Evolutionary conservation across 2,329 filamentous ascomycete genomes (phyloP).

Genomic region (Pestalotiopsis sp.): DNA sequence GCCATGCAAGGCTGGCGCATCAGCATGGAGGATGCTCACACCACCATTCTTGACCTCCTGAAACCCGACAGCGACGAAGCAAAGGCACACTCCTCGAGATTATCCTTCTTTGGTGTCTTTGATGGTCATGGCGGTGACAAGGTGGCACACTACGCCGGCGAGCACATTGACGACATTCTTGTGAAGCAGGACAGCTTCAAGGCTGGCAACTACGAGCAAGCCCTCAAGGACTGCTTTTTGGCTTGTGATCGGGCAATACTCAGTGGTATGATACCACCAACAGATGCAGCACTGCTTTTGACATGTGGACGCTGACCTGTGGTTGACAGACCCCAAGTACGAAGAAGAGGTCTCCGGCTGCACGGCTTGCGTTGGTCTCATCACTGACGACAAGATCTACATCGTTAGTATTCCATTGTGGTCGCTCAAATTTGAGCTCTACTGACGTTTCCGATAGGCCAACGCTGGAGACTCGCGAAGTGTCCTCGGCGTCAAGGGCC

Average conservation of each 20-base stretch:
- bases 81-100: constrained; percentile 65
- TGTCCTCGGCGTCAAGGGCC: constrained; percentile 93
- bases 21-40: constrained; percentile 98
- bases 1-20: constrained; percentile 99
- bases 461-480: constrained; percentile 96
- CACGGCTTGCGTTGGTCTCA: constrained; percentile 87
- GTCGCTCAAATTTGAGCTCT: constrained; percentile 12
- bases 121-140: constrained; percentile 97
- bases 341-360: constrained; percentile 98
- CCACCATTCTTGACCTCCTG: constrained; percentile 83
- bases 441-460: constrained; percentile 58
- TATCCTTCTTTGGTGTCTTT: constrained; percentile 97
- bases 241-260: constrained; percentile 95
- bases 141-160: constrained; percentile 88
- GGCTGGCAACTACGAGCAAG: constrained; percentile 88
- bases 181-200: constrained; percentile 94
- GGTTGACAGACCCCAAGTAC: constrained; percentile 79
- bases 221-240: constrained; percentile 94
- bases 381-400: constrained; percentile 90
- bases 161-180: constrained; percentile 91
- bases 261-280: constrained; percentile 66
- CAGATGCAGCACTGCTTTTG: neutral
- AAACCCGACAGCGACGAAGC: constrained; percentile 53
- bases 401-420: constrained; percentile 65
- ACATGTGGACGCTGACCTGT: neutral